Evolutionary conservation across 2,329 filamentous ascomycete genomes (phyloP).

Genomic region (Ceratocystis cacaofunesta): DNA sequence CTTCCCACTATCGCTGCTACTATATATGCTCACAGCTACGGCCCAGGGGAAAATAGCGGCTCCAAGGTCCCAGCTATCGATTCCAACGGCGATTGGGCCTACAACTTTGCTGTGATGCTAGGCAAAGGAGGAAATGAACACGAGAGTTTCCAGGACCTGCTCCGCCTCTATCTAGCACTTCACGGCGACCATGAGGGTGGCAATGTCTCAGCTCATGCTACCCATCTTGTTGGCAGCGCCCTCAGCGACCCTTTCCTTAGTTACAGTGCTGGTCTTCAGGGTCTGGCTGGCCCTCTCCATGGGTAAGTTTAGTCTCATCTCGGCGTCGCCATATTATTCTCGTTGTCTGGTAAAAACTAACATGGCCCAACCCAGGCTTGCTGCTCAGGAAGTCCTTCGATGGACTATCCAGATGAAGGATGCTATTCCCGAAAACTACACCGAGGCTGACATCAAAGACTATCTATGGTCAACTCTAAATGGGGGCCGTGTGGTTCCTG

Average conservation of each 20-base stretch:
- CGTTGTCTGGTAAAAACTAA: neutral
- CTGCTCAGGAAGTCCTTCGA: constrained; percentile 89
- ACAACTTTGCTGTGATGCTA: constrained; percentile 95
- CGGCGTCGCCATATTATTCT: too few relatives aligned
- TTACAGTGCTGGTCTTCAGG: constrained; percentile 89
- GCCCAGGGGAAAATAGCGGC: constrained; percentile 40
- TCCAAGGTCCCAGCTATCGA: constrained; percentile 65
- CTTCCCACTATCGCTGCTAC: constrained; percentile 92
- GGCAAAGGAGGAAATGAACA: constrained; percentile 80
- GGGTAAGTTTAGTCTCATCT: constrained; percentile 35
- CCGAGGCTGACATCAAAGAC: constrained; percentile 65
- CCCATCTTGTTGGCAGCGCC: constrained; percentile 86
- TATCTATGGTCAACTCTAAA: constrained; percentile 92
- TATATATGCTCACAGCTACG: constrained; percentile 88
- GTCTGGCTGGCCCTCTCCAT: constrained; percentile 51
- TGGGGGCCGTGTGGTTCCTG: constrained; percentile 83
- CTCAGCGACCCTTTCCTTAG: constrained; percentile 90
- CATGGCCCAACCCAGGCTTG: constrained; percentile 40
- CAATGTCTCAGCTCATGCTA: constrained; percentile 91
- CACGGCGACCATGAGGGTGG: constrained; percentile 98
- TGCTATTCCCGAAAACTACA: constrained; percentile 61
- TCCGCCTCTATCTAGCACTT: constrained; percentile 85
- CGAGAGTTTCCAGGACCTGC: constrained; percentile 86
- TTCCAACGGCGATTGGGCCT: constrained; percentile 82
- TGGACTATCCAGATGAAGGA: constrained; percentile 97